phyloP scores from a whole-genome alignment of 2,329 filamentous ascomycete species.

The Mycosphaerelloides madeirae region DNA sequence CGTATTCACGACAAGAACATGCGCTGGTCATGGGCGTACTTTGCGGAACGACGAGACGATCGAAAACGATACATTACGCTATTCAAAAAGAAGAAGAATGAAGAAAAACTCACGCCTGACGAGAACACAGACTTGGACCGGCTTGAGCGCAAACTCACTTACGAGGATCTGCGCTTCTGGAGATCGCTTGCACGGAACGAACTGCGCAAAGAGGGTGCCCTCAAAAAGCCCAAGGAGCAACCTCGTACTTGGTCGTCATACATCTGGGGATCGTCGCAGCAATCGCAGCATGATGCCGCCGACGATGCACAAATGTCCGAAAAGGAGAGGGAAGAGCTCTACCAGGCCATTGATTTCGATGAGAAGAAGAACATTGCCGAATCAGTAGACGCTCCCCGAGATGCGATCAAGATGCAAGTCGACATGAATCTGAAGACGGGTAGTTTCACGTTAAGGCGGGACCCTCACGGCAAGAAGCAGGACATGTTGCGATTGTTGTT shows the following conservation, averaged over 20 bases:
- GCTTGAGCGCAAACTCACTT: constrained; percentile 81
- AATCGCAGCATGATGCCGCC: constrained; percentile 54
- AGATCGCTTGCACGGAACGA: constrained; percentile 89
- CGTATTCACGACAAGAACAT: constrained; percentile 95
- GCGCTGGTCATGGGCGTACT: constrained; percentile 93
- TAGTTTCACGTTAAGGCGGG: constrained; percentile 88
- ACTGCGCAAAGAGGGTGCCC: constrained; percentile 84
- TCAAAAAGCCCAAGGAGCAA: constrained; percentile 64
- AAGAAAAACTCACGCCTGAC: constrained; percentile 60
- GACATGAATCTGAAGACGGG: constrained; percentile 92
- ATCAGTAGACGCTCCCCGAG: constrained; percentile 80
- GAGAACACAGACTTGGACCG: constrained; percentile 69
- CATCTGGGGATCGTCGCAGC: constrained; percentile 68
- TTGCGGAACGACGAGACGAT: constrained; percentile 86
- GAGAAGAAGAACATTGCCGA: constrained; percentile 89
- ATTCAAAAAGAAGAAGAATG: constrained; percentile 86
- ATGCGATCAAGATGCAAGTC: constrained; percentile 87
- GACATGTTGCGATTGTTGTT: constrained; percentile 91
- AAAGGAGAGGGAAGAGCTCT: constrained; percentile 91
- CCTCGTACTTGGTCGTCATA: constrained; percentile 87
- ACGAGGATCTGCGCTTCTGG: constrained; percentile 97
- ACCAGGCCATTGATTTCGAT: constrained; percentile 96
- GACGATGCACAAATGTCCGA: constrained; percentile 88
- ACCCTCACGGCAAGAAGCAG: constrained; percentile 68
- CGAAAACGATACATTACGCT: constrained; percentile 83